phyloP scores from a whole-genome alignment of 495 filamentous ascomycete species.

The Neurospora sp. region DNA sequence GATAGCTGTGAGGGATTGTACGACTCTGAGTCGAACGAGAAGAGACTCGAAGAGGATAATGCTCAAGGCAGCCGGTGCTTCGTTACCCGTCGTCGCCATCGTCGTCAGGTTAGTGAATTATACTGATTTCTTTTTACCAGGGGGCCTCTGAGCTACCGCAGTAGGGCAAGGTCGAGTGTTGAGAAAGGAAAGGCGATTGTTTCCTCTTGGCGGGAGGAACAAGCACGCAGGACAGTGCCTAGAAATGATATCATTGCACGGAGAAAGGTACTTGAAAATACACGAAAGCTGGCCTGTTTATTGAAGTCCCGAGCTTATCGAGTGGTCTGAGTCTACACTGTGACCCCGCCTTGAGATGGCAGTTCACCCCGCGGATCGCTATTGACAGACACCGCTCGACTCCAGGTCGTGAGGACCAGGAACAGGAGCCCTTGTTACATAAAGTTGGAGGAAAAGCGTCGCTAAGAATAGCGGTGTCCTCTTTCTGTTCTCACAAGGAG shows the following conservation, averaged over 20 bases:
- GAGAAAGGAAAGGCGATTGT: background rate
- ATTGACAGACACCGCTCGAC: background rate
- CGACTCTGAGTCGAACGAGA: background rate
- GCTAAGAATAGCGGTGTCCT: background rate
- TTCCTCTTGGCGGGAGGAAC: background rate
- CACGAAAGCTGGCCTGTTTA: background rate
- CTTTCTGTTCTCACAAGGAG: background rate
- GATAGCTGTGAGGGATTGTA: background rate
- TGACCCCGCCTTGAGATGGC: background rate
- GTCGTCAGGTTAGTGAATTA: background rate
- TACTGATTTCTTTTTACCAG: background rate
- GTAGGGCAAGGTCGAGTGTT: too few relatives aligned
- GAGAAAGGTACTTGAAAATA: background rate
- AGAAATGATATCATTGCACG: background rate
- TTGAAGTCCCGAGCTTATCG: background rate
- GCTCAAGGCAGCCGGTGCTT: background rate
- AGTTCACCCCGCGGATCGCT: background rate
- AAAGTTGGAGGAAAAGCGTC: too few relatives aligned
- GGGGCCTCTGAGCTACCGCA: background rate
- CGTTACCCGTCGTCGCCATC: background rate
- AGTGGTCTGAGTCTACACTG: background rate
- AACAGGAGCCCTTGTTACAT: background rate
- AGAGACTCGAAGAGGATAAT: background rate
- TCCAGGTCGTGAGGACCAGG: background rate
- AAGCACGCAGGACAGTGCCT: background rate